Evolutionary conservation across 2,329 filamentous ascomycete species (phyloP).

Genomic region (Hypoxylon sp.): DNA sequence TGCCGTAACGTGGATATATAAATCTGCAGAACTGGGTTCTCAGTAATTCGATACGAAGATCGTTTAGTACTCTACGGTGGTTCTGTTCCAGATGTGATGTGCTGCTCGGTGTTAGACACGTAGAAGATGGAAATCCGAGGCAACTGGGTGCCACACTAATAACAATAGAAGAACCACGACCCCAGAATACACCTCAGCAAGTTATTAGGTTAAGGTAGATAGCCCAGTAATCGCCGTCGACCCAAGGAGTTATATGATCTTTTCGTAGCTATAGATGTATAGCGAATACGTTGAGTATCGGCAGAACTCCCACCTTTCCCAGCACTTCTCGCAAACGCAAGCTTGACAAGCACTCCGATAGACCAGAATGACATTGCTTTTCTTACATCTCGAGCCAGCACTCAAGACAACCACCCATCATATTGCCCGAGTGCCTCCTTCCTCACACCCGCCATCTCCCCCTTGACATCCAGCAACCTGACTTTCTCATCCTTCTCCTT

Average conservation of each 20-base stretch:
- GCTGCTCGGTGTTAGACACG: neutral
- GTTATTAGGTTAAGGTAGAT: neutral
- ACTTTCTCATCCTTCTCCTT: conserved; percentile 71
- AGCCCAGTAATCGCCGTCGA: neutral
- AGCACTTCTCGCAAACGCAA: neutral
- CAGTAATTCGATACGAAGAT: neutral
- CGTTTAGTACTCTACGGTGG: neutral
- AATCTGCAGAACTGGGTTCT: conserved; percentile 18
- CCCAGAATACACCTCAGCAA: too few relatives aligned
- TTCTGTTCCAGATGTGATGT: neutral
- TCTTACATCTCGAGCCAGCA: neutral
- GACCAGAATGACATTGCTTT: neutral
- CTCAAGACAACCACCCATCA: conserved; percentile 46
- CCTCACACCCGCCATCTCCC: conserved; percentile 53
- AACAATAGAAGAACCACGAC: too few relatives aligned
- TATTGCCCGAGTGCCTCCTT: conserved; percentile 48
- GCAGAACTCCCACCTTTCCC: neutral
- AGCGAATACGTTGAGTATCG: neutral
- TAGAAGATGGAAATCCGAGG: too few relatives aligned
- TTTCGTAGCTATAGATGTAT: neutral
- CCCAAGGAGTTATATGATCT: neutral
- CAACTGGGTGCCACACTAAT: too few relatives aligned
- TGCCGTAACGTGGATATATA: conserved; percentile 27
- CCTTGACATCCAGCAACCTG: conserved; percentile 66
- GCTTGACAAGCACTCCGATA: neutral